Conservation (phyloP, 768 basidiomycete species). For the Gymnopilus junonius region DNA sequence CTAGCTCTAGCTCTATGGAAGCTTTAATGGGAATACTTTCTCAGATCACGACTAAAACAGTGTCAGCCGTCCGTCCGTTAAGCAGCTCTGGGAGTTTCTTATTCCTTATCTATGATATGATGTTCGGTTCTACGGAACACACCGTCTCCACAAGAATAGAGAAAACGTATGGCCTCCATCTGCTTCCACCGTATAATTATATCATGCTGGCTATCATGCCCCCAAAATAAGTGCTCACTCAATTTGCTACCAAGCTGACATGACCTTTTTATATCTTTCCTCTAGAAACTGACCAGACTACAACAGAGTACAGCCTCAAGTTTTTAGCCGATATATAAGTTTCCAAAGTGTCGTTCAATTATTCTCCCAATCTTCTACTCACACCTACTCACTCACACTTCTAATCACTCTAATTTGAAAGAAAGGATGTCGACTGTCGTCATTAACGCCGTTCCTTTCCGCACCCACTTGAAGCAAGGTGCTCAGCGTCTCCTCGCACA, state of each 20-base stretch:
- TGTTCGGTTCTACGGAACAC: not conserved
- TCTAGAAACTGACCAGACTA: not conserved
- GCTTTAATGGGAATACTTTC: not conserved
- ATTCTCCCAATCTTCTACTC: not conserved
- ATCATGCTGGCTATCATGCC: not conserved
- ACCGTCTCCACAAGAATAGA: not conserved
- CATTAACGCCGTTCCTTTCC: slow-evolving; percentile 42
- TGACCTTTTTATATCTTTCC: not conserved
- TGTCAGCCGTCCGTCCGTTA: not conserved
- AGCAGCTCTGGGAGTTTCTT: not conserved
- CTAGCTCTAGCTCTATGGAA: not conserved
- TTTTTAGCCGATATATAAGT: not conserved
- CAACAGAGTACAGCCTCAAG: not conserved
- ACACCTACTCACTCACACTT: not conserved
- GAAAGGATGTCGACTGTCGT: slow-evolving; percentile 13
- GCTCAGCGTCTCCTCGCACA: slow-evolving; percentile 54
- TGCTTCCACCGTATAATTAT: not conserved
- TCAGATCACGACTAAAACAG: not conserved
- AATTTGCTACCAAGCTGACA: not conserved
- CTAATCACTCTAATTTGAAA: not conserved
- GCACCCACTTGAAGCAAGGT: slow-evolving; percentile 46
- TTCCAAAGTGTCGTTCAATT: not conserved
- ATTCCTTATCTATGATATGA: slow-evolving; percentile 1
- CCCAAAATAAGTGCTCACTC: not conserved
- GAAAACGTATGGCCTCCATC: not conserved